A percentile compares a stretch with the other conserved stretches of the same genome.
phyloP scores from a whole-genome alignment of 257 asterid species.

The Paulownia fortunei region DNA sequence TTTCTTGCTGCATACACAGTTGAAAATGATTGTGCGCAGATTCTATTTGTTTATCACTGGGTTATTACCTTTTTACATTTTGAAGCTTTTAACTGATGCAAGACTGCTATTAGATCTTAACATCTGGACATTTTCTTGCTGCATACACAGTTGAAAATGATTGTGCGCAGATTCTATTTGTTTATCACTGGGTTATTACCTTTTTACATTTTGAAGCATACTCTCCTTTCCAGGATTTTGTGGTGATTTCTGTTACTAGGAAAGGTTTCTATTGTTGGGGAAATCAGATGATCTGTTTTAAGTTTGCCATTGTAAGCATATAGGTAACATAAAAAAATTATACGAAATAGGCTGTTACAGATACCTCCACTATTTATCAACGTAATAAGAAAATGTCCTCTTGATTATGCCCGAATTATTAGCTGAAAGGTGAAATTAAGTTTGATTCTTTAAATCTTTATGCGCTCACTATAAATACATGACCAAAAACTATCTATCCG shows the following conservation, averaged over 20 bases:
- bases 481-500: neutral
- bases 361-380: neutral
- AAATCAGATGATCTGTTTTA: neutral
- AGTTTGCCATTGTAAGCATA: constrained; percentile 8
- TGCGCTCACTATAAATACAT: neutral
- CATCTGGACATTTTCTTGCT: constrained; percentile 15
- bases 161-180: neutral
- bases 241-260: constrained; percentile 12
- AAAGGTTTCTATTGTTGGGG: constrained; percentile 4
- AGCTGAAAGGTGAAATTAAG: constrained; percentile 20
- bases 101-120: too few relatives aligned
- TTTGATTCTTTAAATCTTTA: neutral
- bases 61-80: neutral
- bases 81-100: too few relatives aligned
- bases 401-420: constrained; percentile 2
- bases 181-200: constrained; percentile 5
- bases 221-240: neutral
- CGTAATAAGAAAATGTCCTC: neutral
- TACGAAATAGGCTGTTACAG: neutral
- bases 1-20: constrained; percentile 11
- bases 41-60: constrained; percentile 13
- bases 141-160: neutral
- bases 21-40: neutral
- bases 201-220: neutral
- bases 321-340: neutral